Conservation (phyloP, 129 eudicot genomes). For the Artemisia argyi region DNA sequence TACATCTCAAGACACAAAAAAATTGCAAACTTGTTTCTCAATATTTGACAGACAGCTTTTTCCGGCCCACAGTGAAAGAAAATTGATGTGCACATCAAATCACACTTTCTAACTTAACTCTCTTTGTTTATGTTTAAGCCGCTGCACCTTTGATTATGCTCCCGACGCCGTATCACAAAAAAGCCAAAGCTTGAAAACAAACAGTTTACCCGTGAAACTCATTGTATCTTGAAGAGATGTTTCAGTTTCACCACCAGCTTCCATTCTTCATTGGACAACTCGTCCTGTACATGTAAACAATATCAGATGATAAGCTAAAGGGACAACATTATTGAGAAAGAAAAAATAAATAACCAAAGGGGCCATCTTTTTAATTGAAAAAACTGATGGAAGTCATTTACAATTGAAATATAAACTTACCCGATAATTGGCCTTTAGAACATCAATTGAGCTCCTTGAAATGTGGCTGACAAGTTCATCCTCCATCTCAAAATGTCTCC, state of each 20-base stretch:
- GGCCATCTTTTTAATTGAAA: no score
- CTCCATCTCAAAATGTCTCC: constrained; percentile 90
- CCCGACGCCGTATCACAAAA: not conserved
- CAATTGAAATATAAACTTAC: constrained; percentile 28
- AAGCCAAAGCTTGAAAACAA: not conserved
- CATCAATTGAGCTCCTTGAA: constrained; percentile 75
- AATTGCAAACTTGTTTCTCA: not conserved
- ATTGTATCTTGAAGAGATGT: constrained; percentile 76
- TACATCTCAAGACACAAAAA: not conserved
- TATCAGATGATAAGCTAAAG: not conserved
- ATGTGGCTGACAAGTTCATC: constrained; percentile 95
- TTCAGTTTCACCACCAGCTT: constrained; percentile 72
- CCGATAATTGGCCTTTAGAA: constrained; percentile 83
- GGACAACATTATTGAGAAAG: no score
- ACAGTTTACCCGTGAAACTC: constrained; percentile 15
- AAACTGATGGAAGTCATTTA: not conserved
- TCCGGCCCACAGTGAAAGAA: not conserved
- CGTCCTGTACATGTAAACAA: constrained; percentile 47
- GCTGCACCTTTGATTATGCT: constrained; percentile 6
- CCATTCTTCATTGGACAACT: constrained; percentile 72
- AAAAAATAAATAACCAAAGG: no score
- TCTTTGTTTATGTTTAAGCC: constrained; percentile 11
- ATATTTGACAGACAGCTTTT: not conserved
- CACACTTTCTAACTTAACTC: not conserved
- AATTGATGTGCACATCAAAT: not conserved